Evolutionary conservation across 129 eudicot species (phyloP).

Genomic region (Escallonia rubra): DNA sequence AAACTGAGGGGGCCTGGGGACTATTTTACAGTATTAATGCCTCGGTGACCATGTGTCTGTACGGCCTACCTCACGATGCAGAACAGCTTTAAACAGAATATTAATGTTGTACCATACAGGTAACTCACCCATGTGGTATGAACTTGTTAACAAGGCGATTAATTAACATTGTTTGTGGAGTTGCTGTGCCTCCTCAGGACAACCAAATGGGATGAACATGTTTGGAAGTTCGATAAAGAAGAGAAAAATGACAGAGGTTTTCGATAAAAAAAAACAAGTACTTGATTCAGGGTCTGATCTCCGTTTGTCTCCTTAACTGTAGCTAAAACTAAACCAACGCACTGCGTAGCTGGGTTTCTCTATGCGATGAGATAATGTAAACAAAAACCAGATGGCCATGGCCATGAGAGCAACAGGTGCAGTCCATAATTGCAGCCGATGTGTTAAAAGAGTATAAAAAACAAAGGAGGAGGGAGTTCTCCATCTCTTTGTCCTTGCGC

Average conservation of each 20-base stretch:
- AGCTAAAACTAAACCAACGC: not conserved
- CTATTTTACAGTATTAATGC: not conserved
- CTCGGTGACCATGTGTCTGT: not conserved
- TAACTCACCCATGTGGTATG: not conserved
- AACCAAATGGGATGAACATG: not conserved
- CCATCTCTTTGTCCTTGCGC: not conserved
- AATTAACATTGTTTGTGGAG: not conserved
- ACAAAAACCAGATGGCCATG: not conserved
- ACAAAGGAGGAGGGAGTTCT: no score
- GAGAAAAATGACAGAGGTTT: not conserved
- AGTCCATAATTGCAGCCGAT: slow-evolving; percentile 1
- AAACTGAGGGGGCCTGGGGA: no score
- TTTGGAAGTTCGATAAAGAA: not conserved
- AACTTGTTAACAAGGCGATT: not conserved
- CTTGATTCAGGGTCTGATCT: not conserved
- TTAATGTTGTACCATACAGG: not conserved
- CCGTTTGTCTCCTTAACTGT: not conserved
- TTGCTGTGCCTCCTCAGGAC: not conserved
- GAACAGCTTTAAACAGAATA: not conserved
- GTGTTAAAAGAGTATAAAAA: not conserved
- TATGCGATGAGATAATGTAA: not conserved
- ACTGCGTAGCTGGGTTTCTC: not conserved
- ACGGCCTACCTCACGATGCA: not conserved
- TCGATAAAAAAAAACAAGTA: not conserved
- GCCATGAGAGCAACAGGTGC: not conserved